A percentile compares a stretch with the other conserved stretches of the same genome.
phyloP scores from a whole-genome alignment of 202 grass and related monocot species.

The Sporobolus alterniflorus region DNA sequence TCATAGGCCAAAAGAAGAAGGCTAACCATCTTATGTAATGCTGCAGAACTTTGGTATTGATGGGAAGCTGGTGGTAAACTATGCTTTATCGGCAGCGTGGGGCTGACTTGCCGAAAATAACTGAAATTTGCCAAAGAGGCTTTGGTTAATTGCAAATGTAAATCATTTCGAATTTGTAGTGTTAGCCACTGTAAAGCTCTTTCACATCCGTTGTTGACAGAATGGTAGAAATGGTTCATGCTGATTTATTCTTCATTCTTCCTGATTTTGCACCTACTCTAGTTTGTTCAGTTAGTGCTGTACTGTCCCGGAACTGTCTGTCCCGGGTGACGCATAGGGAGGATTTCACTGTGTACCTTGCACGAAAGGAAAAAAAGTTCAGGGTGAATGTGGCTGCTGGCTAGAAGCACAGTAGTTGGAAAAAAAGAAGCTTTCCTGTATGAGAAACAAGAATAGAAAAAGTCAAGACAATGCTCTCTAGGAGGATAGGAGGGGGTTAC shows the following conservation, averaged over 20 bases:
- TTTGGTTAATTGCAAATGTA: background rate
- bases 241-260: background rate
- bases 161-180: background rate
- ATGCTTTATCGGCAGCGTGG: conserved; percentile 74
- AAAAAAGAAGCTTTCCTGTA: too few species aligned
- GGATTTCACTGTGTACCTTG: too few species aligned
- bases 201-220: background rate
- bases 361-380: too few species aligned
- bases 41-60: conserved; percentile 84
- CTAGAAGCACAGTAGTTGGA: too few species aligned
- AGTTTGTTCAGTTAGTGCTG: too few species aligned
- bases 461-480: too few species aligned
- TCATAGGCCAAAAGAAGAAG: background rate
- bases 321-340: too few species aligned
- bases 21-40: conserved; percentile 22
- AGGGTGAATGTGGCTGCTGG: too few species aligned
- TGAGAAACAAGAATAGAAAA: too few species aligned
- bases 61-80: conserved; percentile 80
- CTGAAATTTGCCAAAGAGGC: background rate
- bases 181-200: background rate
- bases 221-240: background rate
- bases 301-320: too few species aligned
- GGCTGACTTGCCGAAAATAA: conserved; percentile 40
- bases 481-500: too few species aligned
- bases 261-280: too few species aligned